A percentile compares a stretch with the other conserved stretches of the same genome.
phyloP scores from a whole-genome alignment of 345 rosid species.

The Excoecaria cochinchinensis region DNA sequence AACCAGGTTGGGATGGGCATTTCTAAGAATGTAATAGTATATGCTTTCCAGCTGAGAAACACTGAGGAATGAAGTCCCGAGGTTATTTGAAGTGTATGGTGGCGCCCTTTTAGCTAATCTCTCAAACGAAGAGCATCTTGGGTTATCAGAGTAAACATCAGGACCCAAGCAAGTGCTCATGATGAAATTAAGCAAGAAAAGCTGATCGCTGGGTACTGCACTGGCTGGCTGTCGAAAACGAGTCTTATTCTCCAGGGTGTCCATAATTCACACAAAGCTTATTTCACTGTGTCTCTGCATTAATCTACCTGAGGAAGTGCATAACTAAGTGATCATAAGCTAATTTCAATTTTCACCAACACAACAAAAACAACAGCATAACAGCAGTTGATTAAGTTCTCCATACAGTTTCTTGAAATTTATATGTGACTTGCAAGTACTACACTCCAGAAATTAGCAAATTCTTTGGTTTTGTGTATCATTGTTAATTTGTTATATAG shows the following conservation, averaged over 20 bases:
- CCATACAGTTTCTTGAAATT: no score
- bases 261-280: no score
- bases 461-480: neutral
- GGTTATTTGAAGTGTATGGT: constrained; percentile 50
- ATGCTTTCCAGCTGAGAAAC: constrained; percentile 46
- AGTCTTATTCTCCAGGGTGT: constrained; percentile 20
- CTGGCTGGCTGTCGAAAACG: constrained; percentile 11
- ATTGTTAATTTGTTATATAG: neutral
- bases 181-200: constrained; percentile 54
- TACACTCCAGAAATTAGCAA: neutral
- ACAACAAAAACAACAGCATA: no score
- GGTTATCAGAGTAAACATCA: constrained; percentile 60
- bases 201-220: constrained; percentile 34
- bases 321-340: neutral
- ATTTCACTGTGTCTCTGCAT: no score
- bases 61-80: constrained; percentile 50
- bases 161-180: constrained; percentile 66
- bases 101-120: constrained; percentile 44
- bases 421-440: neutral
- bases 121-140: constrained; percentile 53
- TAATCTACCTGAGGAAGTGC: constrained; percentile 5
- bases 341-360: neutral
- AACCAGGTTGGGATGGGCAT: constrained; percentile 40
- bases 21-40: constrained; percentile 48
- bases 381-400: no score